phyloP scores from a whole-genome alignment of 176 grass and related monocot species.

The Elymus sibiricus region DNA sequence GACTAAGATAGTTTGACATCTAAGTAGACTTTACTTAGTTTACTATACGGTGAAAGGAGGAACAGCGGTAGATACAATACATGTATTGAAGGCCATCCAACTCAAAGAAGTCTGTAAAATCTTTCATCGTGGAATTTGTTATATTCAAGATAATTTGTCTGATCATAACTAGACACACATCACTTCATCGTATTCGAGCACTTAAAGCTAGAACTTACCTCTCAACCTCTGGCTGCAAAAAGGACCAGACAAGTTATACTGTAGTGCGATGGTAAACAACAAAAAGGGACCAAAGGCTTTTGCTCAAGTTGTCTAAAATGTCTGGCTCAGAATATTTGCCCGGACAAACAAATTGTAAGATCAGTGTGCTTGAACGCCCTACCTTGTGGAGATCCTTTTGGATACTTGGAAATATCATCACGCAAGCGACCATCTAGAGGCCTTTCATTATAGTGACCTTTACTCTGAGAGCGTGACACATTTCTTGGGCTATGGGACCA shows the following conservation, averaged over 20 bases:
- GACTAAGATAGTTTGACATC: slow-evolving; percentile 30
- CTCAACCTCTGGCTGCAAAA: slow-evolving; percentile 95
- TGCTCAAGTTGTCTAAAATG: slow-evolving; percentile 9
- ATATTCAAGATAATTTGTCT: slow-evolving; percentile 43
- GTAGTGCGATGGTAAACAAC: slow-evolving; percentile 20
- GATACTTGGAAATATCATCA: slow-evolving; percentile 49
- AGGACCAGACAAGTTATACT: slow-evolving; percentile 41
- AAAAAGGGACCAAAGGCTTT: slow-evolving; percentile 30
- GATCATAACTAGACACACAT: slow-evolving; percentile 46
- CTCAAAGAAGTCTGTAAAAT: slow-evolving; percentile 36
- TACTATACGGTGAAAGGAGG: slow-evolving; percentile 45
- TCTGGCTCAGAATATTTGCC: slow-evolving; percentile 17
- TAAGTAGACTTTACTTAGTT: slow-evolving; percentile 59
- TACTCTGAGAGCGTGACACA: slow-evolving; percentile 44
- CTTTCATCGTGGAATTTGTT: slow-evolving; percentile 37
- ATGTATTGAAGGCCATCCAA: slow-evolving; percentile 47
- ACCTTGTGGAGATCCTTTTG: slow-evolving; percentile 89
- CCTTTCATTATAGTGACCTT: too few relatives aligned
- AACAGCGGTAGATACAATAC: slow-evolving; percentile 56
- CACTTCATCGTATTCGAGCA: slow-evolving; percentile 59
- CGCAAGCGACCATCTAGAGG: slow-evolving; percentile 47
- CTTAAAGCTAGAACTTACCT: too few relatives aligned
- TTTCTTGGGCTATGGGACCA: slow-evolving; percentile 65
- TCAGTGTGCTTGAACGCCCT: slow-evolving; percentile 37
- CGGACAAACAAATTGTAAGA: slow-evolving; percentile 35